Evolutionary conservation across 129 eudicot genomes (phyloP).

Genomic region (Solidago caesia): DNA sequence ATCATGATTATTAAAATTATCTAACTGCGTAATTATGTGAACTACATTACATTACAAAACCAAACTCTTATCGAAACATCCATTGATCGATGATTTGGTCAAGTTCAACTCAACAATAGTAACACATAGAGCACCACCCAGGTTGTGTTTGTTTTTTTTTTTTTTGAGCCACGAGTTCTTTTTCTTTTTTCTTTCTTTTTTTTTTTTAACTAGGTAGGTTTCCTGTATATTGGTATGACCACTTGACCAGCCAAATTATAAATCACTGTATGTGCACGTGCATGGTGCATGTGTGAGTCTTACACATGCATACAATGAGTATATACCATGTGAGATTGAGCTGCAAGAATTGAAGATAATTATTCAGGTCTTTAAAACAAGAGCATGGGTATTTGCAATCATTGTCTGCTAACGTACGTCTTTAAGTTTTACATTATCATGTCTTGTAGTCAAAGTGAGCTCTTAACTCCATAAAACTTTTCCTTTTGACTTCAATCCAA

Average conservation of each 20-base stretch:
- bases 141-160: constrained; percentile 22
- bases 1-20: too few relatives aligned
- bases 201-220: constrained; percentile 39
- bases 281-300: constrained; percentile 32
- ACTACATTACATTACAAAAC: not conserved
- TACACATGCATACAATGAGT: constrained; percentile 26
- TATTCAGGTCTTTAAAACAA: constrained; percentile 35
- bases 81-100: constrained; percentile 6
- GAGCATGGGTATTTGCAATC: constrained; percentile 35
- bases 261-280: constrained; percentile 25
- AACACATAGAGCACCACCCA: constrained; percentile 52
- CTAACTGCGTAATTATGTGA: too few relatives aligned
- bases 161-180: constrained; percentile 61
- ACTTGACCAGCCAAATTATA: constrained; percentile 31
- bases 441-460: constrained; percentile 42
- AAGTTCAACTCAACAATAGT: constrained; percentile 11
- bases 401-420: constrained; percentile 27
- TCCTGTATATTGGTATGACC: constrained; percentile 30
- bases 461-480: constrained; percentile 38
- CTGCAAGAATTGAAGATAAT: constrained; percentile 3
- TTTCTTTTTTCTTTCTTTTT: not conserved
- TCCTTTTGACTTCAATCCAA: constrained; percentile 37
- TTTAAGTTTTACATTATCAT: constrained; percentile 23
- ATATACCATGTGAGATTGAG: constrained; percentile 19
- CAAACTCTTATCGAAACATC: constrained; percentile 5